These are phyloP conservation scores for Fraxinus sp. DNA, from an alignment of 305 asterid species.

Conservation along the genomic window DNA sequence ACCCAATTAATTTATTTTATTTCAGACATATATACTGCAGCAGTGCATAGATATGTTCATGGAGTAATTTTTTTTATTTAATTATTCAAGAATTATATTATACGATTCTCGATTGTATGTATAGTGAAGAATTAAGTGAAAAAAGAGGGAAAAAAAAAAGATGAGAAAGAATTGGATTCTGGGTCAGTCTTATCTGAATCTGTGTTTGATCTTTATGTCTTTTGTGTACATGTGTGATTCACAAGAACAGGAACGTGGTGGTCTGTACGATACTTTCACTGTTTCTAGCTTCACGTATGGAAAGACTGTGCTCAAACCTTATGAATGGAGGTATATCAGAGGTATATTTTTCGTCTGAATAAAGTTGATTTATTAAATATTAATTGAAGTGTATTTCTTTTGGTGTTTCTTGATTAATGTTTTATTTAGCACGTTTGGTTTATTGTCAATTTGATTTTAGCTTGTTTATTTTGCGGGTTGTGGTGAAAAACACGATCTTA, in stretches of 20 bases:
- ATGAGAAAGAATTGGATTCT: slow-evolving; percentile 53
- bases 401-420: background rate
- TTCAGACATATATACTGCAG: slow-evolving; percentile 12
- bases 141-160: slow-evolving; percentile 25
- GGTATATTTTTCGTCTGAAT: slow-evolving; percentile 34
- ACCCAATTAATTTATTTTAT: background rate
- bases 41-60: background rate
- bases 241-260: slow-evolving; percentile 36
- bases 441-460: background rate
- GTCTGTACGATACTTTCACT: slow-evolving; percentile 39
- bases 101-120: slow-evolving; percentile 30
- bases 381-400: background rate
- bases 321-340: slow-evolving; percentile 81
- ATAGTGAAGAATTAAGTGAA: slow-evolving; percentile 19
- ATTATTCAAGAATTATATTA: background rate
- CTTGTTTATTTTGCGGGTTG: background rate
- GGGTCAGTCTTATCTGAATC: slow-evolving; percentile 40
- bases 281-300: slow-evolving; percentile 78
- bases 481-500: background rate
- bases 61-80: background rate
- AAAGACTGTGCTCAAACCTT: slow-evolving; percentile 61
- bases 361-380: background rate
- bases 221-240: slow-evolving; percentile 31
- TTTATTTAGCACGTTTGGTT: background rate
- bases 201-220: slow-evolving; percentile 31